A percentile compares a stretch with the other conserved stretches of the same genome.
Conservation (phyloP, 2,329 filamentous ascomycete species). For the Clarireedia hainanense region DNA sequence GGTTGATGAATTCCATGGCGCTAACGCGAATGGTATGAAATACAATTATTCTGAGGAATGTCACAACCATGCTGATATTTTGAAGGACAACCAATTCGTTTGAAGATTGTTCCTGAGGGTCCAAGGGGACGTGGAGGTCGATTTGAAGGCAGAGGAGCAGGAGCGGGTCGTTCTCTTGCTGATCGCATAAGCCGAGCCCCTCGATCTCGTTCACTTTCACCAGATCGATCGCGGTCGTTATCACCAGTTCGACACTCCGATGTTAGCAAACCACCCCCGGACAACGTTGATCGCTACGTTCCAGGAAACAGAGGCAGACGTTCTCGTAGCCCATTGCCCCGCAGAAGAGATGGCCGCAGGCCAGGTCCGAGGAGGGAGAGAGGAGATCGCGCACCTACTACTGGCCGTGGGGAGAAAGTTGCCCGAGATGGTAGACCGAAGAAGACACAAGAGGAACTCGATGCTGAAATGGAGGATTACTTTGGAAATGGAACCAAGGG, state of each 20-base stretch:
- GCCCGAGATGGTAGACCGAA: slow-evolving; percentile 49
- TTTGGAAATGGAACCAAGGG: slow-evolving; percentile 46
- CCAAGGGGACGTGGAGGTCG: slow-evolving; percentile 33
- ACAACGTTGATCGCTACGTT: slow-evolving; percentile 30
- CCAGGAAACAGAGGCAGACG: slow-evolving; percentile 32
- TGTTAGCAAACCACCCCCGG: slow-evolving; percentile 28
- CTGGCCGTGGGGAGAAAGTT: slow-evolving; percentile 34
- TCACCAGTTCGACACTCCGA: slow-evolving; percentile 38
- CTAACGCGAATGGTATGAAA: slow-evolving; percentile 69
- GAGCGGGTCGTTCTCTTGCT: slow-evolving; percentile 49
- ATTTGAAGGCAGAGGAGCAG: slow-evolving; percentile 50
- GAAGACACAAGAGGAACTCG: slow-evolving; percentile 87
- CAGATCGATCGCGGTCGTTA: slow-evolving; percentile 53
- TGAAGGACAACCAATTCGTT: slow-evolving; percentile 68
- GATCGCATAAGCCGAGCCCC: slow-evolving; percentile 49
- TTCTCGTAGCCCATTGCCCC: slow-evolving; percentile 52
- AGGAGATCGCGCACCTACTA: slow-evolving; percentile 34
- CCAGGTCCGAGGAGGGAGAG: slow-evolving; percentile 36
- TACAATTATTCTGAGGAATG: neutral
- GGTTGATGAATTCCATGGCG: slow-evolving; percentile 75
- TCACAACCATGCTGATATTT: slow-evolving; percentile 3
- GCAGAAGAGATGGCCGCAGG: slow-evolving; percentile 42
- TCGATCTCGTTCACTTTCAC: slow-evolving; percentile 32
- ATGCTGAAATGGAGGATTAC: slow-evolving; percentile 96
- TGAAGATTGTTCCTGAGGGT: slow-evolving; percentile 55